phyloP scores from a whole-genome alignment of 129 eudicot species.

The Artemisia annua region DNA sequence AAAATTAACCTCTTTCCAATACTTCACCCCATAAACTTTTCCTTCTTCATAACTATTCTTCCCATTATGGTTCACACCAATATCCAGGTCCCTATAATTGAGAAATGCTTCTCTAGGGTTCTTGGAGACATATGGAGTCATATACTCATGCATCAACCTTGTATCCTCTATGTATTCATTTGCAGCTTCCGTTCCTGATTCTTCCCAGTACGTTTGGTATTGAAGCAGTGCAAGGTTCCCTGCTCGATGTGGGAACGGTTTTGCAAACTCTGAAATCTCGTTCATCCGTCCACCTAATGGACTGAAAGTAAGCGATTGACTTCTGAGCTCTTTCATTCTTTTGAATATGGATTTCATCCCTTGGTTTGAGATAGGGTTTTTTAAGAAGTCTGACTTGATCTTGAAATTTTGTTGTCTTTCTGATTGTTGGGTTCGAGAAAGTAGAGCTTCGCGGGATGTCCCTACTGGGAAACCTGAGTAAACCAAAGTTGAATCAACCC shows the following conservation, averaged over 20 bases:
- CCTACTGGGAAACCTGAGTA: background rate
- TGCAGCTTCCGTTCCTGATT: background rate
- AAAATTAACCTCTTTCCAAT: conserved; percentile 35
- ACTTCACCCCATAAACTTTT: conserved; percentile 37
- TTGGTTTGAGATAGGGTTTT: conserved; percentile 2
- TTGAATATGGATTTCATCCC: conserved; percentile 1
- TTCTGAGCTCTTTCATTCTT: conserved; percentile 10
- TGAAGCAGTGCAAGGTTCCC: conserved; percentile 8
- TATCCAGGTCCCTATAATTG: conserved; percentile 48
- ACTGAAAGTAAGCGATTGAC: background rate
- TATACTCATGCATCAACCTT: conserved; percentile 16
- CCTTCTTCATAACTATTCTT: conserved; percentile 34
- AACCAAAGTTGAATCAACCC: conserved; percentile 5
- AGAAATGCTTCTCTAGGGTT: conserved; percentile 42
- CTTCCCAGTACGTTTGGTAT: background rate
- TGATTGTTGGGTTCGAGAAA: background rate
- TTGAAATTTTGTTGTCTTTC: background rate
- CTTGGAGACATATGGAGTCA: conserved; percentile 45
- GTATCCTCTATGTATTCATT: background rate
- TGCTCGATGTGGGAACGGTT: conserved; percentile 21
- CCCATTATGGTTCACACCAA: conserved; percentile 39
- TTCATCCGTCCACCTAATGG: conserved; percentile 15
- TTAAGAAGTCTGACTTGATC: conserved; percentile 8
- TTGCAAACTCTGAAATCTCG: conserved; percentile 10
- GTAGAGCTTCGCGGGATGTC: background rate